phyloP scores from a whole-genome alignment of 2,329 filamentous ascomycete species.

The Allantophomopsis lycopodina region DNA sequence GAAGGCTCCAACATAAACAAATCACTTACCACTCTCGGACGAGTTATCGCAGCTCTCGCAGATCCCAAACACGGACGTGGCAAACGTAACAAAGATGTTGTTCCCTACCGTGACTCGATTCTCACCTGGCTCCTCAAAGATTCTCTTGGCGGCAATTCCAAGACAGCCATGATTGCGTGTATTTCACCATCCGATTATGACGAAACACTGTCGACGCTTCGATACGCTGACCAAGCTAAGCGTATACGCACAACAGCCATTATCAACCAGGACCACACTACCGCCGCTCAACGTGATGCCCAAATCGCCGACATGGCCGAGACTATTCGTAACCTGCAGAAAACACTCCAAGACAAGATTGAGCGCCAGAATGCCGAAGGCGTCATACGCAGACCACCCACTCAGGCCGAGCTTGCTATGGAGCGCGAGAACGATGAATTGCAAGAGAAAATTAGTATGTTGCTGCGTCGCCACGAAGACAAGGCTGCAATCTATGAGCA shows the following conservation, averaged over 20 bases:
- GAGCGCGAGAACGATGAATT: slow-evolving; percentile 59
- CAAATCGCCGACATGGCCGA: slow-evolving; percentile 93
- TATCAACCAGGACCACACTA: slow-evolving; percentile 91
- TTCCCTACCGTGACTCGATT: slow-evolving; percentile 88
- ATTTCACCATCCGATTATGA: slow-evolving; percentile 94
- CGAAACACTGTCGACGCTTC: slow-evolving; percentile 87
- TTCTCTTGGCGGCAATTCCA: slow-evolving; percentile 88
- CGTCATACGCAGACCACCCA: no score
- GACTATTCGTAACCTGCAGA: slow-evolving; percentile 76
- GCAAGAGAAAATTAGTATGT: slow-evolving; percentile 70
- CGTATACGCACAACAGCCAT: slow-evolving; percentile 87
- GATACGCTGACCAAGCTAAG: slow-evolving; percentile 96
- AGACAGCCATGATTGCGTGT: slow-evolving; percentile 98
- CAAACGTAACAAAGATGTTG: slow-evolving; percentile 55
- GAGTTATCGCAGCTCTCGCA: slow-evolving; percentile 82
- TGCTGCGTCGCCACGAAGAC: slow-evolving; percentile 97
- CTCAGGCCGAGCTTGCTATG: no score
- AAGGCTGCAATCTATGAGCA: slow-evolving; percentile 78
- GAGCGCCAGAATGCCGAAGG: slow-evolving; percentile 23
- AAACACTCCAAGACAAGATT: slow-evolving; percentile 52
- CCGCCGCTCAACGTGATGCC: slow-evolving; percentile 82
- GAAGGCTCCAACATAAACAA: slow-evolving; percentile 99
- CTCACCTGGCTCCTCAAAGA: slow-evolving; percentile 84
- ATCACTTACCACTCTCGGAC: slow-evolving; percentile 85
- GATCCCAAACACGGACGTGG: slow-evolving; percentile 51